These are phyloP conservation scores for Ascochyta lentis DNA, from an alignment of 2,329 filamentous ascomycete genomes.

Conservation along the genomic window DNA sequence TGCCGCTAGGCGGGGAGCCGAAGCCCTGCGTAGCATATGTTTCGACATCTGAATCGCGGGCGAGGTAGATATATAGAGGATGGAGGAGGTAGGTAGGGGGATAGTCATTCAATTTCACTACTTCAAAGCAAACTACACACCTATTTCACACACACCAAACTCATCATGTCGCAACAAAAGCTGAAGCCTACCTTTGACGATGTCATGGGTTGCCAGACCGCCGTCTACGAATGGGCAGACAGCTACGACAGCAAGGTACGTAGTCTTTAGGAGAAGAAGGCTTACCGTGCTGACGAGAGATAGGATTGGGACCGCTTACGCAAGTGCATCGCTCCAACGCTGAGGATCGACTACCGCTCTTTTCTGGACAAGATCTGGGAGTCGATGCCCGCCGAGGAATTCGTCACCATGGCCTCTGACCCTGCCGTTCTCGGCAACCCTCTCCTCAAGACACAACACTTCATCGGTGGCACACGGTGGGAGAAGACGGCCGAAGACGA, in stretches of 20 bases:
- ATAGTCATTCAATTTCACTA: not conserved
- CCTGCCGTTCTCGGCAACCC: slow-evolving; percentile 61
- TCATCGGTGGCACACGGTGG: slow-evolving; percentile 62
- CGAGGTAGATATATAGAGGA: slow-evolving; percentile 31
- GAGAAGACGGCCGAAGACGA: slow-evolving; percentile 57
- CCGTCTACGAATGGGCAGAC: slow-evolving; percentile 68
- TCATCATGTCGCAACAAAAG: slow-evolving; percentile 40
- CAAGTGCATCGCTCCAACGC: slow-evolving; percentile 68
- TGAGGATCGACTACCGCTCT: slow-evolving; percentile 72
- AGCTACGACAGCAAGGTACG: slow-evolving; percentile 67
- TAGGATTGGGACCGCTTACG: slow-evolving; percentile 66
- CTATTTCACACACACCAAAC: not conserved
- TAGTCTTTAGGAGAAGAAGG: slow-evolving; percentile 3
- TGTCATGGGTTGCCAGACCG: slow-evolving; percentile 58
- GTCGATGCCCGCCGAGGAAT: slow-evolving; percentile 62
- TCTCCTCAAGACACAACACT: slow-evolving; percentile 63
- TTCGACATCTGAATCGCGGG: slow-evolving; percentile 19
- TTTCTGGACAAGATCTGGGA: slow-evolving; percentile 64
- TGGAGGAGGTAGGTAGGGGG: slow-evolving; percentile 4
- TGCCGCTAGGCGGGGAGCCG: slow-evolving; percentile 43
- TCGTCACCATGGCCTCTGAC: slow-evolving; percentile 60
- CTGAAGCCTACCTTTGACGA: slow-evolving; percentile 50
- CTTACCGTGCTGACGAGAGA: not conserved
- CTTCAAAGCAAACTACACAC: not conserved
- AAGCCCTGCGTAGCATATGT: slow-evolving; percentile 29